phyloP scores from a whole-genome alignment of 164 flowering plant species.

The Umbilicus rupestris region DNA sequence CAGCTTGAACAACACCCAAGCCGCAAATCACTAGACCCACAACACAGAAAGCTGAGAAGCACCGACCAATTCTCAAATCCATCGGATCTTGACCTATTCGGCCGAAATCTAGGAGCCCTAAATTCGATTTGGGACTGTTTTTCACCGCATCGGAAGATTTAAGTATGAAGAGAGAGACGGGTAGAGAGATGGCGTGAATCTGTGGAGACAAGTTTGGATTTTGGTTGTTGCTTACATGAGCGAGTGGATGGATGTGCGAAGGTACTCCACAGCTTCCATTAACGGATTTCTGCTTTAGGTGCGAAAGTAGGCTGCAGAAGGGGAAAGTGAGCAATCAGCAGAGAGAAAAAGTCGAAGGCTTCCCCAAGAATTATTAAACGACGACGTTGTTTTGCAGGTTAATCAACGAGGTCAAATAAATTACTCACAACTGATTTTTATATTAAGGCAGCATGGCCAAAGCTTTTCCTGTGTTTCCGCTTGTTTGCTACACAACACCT shows the following conservation, averaged over 20 bases:
- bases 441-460: too few relatives aligned
- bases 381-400: not conserved
- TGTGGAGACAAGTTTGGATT: not conserved
- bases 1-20: slow-evolving; percentile 32
- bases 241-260: not conserved
- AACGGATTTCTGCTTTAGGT: not conserved
- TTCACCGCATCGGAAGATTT: too few relatives aligned
- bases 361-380: not conserved
- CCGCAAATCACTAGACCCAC: slow-evolving; percentile 19
- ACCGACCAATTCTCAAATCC: slow-evolving; percentile 25
- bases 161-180: not conserved
- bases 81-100: slow-evolving; percentile 15
- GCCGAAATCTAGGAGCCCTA: not conserved
- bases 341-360: too few relatives aligned
- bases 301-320: not conserved
- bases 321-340: too few relatives aligned
- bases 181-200: not conserved
- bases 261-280: slow-evolving; percentile 1
- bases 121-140: slow-evolving; percentile 4
- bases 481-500: not conserved
- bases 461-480: too few relatives aligned
- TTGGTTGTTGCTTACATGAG: not conserved
- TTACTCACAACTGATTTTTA: too few relatives aligned
- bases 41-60: slow-evolving; percentile 15
- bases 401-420: not conserved